Evolutionary conservation across 192 early-diverging fungal species (phyloP), one percentile per base, ranked within the genome.

Genomic region (Entomortierella chlamydospora): DNA sequence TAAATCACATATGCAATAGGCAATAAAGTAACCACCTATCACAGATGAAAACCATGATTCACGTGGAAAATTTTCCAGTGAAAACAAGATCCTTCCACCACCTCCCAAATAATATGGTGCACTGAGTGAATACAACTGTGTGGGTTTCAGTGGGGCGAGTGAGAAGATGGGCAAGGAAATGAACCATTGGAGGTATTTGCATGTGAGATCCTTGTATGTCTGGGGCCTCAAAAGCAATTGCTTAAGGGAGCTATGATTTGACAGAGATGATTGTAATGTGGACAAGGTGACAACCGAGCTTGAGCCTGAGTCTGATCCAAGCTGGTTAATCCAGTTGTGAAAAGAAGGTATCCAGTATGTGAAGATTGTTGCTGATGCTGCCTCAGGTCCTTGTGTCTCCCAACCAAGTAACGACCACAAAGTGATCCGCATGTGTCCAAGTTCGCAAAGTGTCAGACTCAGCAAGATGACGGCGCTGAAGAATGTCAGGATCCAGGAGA

Each of bases 21-120:
- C 67, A 9, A 64, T 22, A 63, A 78, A 59, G 37, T 69, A 78
- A 3, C 73, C 73, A 17, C 43, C 26, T 31, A 59, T 3, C 17
- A 52, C 29, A 1, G 61, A 49, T 4, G 53, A 37, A 28, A 58
- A 64, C 29, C 47, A 39, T 9, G 33, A 52, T 23, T 68, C 61
- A 2, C 55, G 51, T 6, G 66, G 73, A 20, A 57, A 62, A 20
- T 59, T 62, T 41, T 68, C 73, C 37, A 69, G 7, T 20, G 73
- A 78, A 31, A 69, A 22, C 1, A 78, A 29, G 1, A 78, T 39
- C 11, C 73, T 42, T 28, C 73, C 73, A 43, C 73, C 73, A 4
- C 73, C 73, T 20, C 73, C 73, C 20, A 78, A 34, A 31, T 63
- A 78, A 31, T 69, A 69, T 10, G 73, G 66, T 12, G 65, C 60